Base-by-base conservation (phyloP, 306 rosid genomes). In the Glycine soja region DNA sequence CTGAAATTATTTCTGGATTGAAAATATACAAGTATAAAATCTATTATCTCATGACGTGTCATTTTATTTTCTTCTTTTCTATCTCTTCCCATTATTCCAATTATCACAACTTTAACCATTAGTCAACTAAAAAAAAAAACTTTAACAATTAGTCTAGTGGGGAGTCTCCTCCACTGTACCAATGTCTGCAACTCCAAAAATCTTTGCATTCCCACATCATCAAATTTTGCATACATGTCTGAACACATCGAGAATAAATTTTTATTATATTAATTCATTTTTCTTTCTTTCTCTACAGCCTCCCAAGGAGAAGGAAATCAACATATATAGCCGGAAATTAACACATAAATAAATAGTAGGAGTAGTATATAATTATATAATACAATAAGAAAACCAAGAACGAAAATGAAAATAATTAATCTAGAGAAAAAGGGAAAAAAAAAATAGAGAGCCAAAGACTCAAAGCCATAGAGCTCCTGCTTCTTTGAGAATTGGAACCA, bases 401-500 rank as follows among this genome's bases (percentile, higher is more conserved):
- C 8, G 1, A 40, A 62, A 36, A 19, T 5, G 15, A 48, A 52
- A 69, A 30, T n/a, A 54, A 2, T 9, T 4, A 47, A 4, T 16
- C 11, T 16, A 24, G 11, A 42, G 3, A 59, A 18, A 58, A 32
- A 10, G 7, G n/a, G n/a, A 52, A 53, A 5, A 30, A 11, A 3
- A 89, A 0, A 24, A 24, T 24, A 24, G 30, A 24, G 30, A 24
- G 85, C 5, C 40, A 45, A 36, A 24, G 30, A 24, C 30, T 87
- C 78, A 91, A 14, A 91, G 92, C 95, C 95, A 91, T 30, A 91
- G 75, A 6, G 95, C 95, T 1, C 95, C 88, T 3, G 91, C 92
- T 64, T 89, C 19, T 82, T 88, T 91, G 82, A 89, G 88, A 13
- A 88, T 75, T 1, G 96, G 96, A 82, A 91, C 72, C 85, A 91